Conservation (phyloP, 129 eudicot genomes). For the Flaveria brownii region DNA sequence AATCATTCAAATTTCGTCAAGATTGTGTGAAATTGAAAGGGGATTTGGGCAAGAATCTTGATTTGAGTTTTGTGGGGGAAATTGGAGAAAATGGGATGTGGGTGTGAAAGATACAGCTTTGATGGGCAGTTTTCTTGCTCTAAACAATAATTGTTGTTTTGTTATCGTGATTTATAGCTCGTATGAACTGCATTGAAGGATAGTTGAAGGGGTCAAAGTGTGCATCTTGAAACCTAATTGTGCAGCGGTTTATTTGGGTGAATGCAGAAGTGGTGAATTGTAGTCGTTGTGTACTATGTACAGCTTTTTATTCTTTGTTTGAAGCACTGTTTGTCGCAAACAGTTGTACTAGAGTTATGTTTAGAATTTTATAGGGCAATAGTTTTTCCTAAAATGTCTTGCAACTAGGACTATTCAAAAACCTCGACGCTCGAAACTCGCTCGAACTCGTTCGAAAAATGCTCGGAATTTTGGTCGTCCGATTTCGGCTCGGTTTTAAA, state of each 20-base stretch:
- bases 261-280: conserved; percentile 26
- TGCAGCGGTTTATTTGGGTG: conserved; percentile 21
- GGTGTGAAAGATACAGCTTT: conserved; percentile 27
- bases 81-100: conserved; percentile 30
- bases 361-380: too few species aligned
- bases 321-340: conserved; percentile 9
- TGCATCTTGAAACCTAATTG: conserved; percentile 23
- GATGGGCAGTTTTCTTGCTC: conserved; percentile 4
- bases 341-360: background rate
- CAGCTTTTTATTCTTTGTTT: conserved; percentile 1
- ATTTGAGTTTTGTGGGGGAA: conserved; percentile 12
- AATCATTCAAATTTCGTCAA: background rate
- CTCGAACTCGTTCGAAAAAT: too few species aligned
- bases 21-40: background rate
- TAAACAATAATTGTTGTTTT: conserved; percentile 20
- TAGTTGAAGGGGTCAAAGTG: conserved; percentile 28
- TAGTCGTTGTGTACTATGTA: conserved; percentile 11
- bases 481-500: too few species aligned
- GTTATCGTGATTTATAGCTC: background rate
- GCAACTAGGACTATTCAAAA: too few species aligned
- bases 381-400: too few species aligned
- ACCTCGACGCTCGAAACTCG: too few species aligned
- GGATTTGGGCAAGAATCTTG: conserved; percentile 30
- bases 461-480: too few species aligned
- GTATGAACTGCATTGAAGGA: background rate